Evolutionary conservation across 2,329 filamentous ascomycete species (phyloP), one percentile per base, ranked within the genome.

Genomic region (Chaetoscypha palmicola): DNA sequence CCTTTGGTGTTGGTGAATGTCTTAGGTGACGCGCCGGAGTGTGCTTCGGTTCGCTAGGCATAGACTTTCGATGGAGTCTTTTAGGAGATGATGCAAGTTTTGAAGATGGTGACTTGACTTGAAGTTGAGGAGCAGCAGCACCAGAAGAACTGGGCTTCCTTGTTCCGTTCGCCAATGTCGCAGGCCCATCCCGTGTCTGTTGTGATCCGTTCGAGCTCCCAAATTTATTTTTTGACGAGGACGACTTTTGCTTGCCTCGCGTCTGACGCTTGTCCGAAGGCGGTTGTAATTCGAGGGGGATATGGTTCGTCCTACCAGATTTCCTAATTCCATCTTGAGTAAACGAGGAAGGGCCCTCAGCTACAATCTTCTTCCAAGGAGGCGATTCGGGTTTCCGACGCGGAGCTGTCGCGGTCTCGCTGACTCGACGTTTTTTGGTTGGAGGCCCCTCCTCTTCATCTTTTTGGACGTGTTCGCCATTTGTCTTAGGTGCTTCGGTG

Each of bases 301-400:
- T 58, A 21, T 52, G 51, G 58, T 83, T 83, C 56, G 79, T 77
- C 48, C 80, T 74, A 31, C 78, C 78, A 17, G 80, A 84, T 58
- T 80, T 82, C 48, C 80, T 74, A 51, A 74, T 74, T 38, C 86
- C 87, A 76, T 74, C 85, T 67, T 74, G 77, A 35, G 84, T 76
- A 62, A 94, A 90, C 1, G 86, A 84, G 3, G 91, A 92, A 17
- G 92, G 92, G 0, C 92, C 92, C 21, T 94, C 86, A 31, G 85
- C 87, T 47, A 76, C 76, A 50, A 86, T 76, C 59, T 80, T 86
- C 69, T 92, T 97, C 92, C 92, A 98, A 17, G 92, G 92, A 53
- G 92, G 92, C 51, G 91, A 97, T 48, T 75, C 72, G 41, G 70
- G 68, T 66, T 81, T 70, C 58, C 64, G 58, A 49, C 70, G 64